Percentiles rank a stretch among this genome's conserved stretches.
These are phyloP conservation scores for Rubia balearica DNA, from an alignment of 305 asterid species.

Conservation along the genomic window DNA sequence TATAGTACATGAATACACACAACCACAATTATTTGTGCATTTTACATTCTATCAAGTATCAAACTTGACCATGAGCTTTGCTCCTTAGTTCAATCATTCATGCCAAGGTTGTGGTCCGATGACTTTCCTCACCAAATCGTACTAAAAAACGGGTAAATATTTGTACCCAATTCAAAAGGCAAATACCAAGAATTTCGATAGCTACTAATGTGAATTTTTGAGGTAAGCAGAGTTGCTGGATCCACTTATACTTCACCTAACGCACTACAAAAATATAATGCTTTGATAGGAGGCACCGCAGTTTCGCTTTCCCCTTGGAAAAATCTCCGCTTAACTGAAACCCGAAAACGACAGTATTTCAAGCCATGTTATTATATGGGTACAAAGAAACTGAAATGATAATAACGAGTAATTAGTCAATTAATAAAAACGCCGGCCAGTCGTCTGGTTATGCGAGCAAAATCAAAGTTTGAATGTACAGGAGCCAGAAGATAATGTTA, in stretches of 20 bases:
- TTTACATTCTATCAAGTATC: too few relatives aligned
- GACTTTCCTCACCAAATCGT: neutral
- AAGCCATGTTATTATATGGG: neutral
- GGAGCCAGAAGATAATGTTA: neutral
- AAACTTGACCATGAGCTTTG: neutral
- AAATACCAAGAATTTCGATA: neutral
- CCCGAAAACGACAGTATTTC: slow-evolving; percentile 1
- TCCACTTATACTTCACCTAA: slow-evolving; percentile 12
- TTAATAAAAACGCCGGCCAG: neutral
- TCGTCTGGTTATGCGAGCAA: neutral
- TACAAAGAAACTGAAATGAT: neutral
- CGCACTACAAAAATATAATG: slow-evolving; percentile 3
- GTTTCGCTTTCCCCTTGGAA: neutral
- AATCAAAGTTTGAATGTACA: slow-evolving; percentile 5
- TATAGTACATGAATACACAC: too few relatives aligned
- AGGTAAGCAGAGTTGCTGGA: slow-evolving; percentile 5
- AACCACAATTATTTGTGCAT: too few relatives aligned
- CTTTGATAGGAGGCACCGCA: neutral
- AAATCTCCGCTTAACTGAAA: neutral
- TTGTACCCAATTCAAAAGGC: neutral
- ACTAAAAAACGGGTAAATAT: neutral
- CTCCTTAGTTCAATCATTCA: neutral
- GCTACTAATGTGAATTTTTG: neutral
- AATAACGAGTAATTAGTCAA: neutral
- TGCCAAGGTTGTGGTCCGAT: neutral